These are phyloP conservation scores for Helminthosporium solani DNA, from an alignment of 2,329 filamentous ascomycete genomes.

Conservation along the genomic window DNA sequence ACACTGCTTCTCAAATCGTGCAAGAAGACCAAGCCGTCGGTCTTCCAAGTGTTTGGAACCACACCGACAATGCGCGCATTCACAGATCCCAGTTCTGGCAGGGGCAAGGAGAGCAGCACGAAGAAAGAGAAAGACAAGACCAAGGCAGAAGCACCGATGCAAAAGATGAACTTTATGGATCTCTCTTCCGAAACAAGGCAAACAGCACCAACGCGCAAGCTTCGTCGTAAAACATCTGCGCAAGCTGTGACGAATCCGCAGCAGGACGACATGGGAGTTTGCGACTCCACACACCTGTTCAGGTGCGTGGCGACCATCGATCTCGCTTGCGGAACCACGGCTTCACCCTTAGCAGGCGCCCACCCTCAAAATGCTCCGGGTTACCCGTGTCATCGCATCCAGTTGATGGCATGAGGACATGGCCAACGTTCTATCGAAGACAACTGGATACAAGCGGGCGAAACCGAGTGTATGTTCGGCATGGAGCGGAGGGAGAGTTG, in stretches of 20 bases:
- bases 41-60: constrained; percentile 18
- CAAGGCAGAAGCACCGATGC: constrained; percentile 2
- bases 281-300: constrained; percentile 17
- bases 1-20: constrained; percentile 25
- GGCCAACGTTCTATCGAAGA: constrained; percentile 23
- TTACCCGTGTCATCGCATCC: constrained; percentile 12
- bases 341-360: constrained; percentile 5
- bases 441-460: constrained; percentile 25
- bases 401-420: constrained; percentile 10
- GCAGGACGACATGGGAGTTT: constrained; percentile 6
- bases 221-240: constrained; percentile 23
- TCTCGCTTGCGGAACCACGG: constrained; percentile 4
- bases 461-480: constrained; percentile 24
- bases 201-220: constrained; percentile 8
- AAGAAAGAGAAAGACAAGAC: constrained; percentile 1
- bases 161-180: constrained; percentile 28
- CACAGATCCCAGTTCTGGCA: constrained; percentile 12
- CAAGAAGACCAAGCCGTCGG: constrained; percentile 15
- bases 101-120: constrained; percentile 3
- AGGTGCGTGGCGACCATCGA: constrained; percentile 21
- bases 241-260: constrained; percentile 12
- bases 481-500: constrained; percentile 12
- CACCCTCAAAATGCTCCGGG: background rate
- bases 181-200: constrained; percentile 16
- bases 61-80: constrained; percentile 10